Evolutionary conservation across 306 rosid genomes (phyloP), one percentile per base, ranked within the genome.

Genomic region (Herpetospermum pedunculosum): DNA sequence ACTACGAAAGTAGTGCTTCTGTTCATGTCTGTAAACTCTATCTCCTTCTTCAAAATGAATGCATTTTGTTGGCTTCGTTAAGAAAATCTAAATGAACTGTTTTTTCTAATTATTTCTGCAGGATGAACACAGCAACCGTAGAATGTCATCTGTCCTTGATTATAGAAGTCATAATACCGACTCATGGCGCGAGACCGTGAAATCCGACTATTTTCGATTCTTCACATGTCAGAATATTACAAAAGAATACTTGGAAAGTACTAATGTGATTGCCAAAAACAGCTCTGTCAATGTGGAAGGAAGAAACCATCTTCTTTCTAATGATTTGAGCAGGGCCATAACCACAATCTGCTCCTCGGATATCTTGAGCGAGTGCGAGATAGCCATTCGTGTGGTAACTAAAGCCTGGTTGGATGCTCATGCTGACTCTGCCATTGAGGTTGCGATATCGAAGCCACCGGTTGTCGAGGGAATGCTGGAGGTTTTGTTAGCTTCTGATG

Each of bases 401-500:
- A 85, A 72, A 83, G 87, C 92, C 32, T 92, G 96, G 98, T 77
- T 88, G 77, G 86, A 86, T 52, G 87, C 91, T 2, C 84, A 81
- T 18, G 86, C 88, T 11, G 87, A 87, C 75, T 78, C 87, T 54
- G 74, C 49, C 76, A 73, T 88, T 64, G 88, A 83, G 79, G 90
- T 75, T 60, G 87, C 88, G 68, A 76, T 92, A 58, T 80, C 90
- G 70, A 84, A 82, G 44, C 75, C 83, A 8, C 82, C 79, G 26
- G 81, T 87, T 8, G 81, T 90, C 15, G 92, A 87, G 84, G 96
- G 91, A 67, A 84, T 90, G 84, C 77, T 90, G 21, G 92, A 88
- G 77, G 92, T 92, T 82, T 60, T 92, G 68, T 83, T 81, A 70
- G 85, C 88, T 74, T 90, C 98, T 28, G 47, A 79, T 6, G 86